phyloP scores from a whole-genome alignment of 257 asterid species.

The Forsythia suspensa region DNA sequence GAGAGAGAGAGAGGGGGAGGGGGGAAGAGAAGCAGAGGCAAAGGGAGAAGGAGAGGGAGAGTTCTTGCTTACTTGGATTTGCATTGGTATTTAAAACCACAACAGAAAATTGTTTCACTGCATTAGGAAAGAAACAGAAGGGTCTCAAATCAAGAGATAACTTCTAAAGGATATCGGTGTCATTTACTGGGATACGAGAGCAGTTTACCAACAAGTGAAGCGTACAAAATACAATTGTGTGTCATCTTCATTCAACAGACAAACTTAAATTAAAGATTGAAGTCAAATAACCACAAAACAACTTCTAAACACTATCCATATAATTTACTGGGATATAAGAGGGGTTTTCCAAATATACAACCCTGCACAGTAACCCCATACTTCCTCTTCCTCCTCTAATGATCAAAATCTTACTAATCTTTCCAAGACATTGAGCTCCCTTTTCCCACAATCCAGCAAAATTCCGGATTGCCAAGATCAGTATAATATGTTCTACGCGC shows the following conservation, averaged over 20 bases:
- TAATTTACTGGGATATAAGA: neutral
- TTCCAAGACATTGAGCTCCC: neutral
- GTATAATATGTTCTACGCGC: neutral
- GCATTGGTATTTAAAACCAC: neutral
- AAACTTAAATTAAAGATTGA: neutral
- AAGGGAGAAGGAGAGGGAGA: neutral
- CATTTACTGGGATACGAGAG: neutral
- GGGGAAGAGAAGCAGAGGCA: neutral
- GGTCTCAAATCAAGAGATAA: neutral
- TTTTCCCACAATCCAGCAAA: neutral
- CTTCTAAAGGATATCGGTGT: neutral
- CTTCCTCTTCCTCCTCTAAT: neutral
- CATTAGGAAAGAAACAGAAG: neutral
- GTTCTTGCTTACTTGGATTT: neutral
- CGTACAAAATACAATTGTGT: neutral
- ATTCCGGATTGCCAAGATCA: neutral
- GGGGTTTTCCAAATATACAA: neutral
- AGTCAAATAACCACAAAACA: neutral
- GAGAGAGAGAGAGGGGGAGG: neutral
- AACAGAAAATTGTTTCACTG: neutral
- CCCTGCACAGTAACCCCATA: neutral
- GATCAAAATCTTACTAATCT: neutral
- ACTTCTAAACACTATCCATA: neutral
- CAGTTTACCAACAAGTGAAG: neutral
- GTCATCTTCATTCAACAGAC: neutral